Base-by-base conservation (phyloP, 352 stramenopile genomes). In the Halophytophthora polymorphica region DNA sequence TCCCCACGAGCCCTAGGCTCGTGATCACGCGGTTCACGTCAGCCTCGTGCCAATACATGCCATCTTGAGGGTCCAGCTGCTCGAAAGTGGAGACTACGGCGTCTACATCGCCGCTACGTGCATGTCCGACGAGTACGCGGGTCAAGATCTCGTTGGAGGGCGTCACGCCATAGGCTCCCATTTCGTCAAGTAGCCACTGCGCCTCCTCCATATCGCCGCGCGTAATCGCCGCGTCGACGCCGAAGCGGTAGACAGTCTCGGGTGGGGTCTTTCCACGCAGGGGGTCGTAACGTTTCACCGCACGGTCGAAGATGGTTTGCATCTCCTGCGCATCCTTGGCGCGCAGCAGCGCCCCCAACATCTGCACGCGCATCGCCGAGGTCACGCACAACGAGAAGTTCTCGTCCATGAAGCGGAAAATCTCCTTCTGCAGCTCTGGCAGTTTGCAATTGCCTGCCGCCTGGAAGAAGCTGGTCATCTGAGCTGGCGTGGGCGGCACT, bases 181-280 rank as follows among this genome's bases (percentile, higher is more conserved):
- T 85, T 7, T 77, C 67, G 17, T 58, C 49, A 17, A 79, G 7
- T 29, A 85, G 45, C 38, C 18, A 55, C 10, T 75, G 47, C 33
- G 71, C 51, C 0, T 28, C 48, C 1, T 6, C 50, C 34, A 67
- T 65, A 50, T 87, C 64, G 13, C 66, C 37, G 42, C 66, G 60
- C 6, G 44, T 52, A 14, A 82, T 61, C 53, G 66, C 68, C 35
- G 66, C 74, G 13, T 68, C 70, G n/a, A 81, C 66, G 14, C 79
- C 72, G 36, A 79, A 72, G 50, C 74, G 74, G 36, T 83, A 86
- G 43, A 88, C 62, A 22, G 88, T 73, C 46, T 87, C 77, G 1
- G 71, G 68, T 10, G 61, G 51, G 1, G 35, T 43, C n/a, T 45
- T 45, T 15, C 58, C 53, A 44, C 52, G 47, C 15, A 71, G 45